Conservation (phyloP, 495 filamentous ascomycete genomes). For the Pyrenula massariospora region DNA sequence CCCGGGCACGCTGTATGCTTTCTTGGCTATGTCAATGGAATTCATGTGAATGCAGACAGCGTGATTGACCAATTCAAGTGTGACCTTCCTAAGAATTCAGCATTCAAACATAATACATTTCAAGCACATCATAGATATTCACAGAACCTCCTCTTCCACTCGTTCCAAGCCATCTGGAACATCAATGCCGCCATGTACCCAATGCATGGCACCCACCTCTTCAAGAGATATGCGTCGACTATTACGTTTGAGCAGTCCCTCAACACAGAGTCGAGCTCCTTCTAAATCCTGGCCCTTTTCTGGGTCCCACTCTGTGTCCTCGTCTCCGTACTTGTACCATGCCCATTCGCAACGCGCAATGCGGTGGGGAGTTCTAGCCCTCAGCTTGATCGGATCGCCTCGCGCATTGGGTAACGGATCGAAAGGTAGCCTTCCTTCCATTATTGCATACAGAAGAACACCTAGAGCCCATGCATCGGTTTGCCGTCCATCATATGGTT, state of each 20-base stretch:
- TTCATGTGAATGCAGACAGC: too few species aligned
- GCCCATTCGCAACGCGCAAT: constrained; percentile 91
- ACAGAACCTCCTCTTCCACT: constrained; percentile 48
- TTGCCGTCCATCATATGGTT: constrained; percentile 84
- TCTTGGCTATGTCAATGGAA: too few species aligned
- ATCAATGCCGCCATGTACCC: constrained; percentile 63
- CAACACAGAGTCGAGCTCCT: constrained; percentile 69
- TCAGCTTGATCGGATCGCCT: constrained; percentile 56
- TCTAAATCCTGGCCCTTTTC: constrained; percentile 48
- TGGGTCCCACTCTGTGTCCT: constrained; percentile 58
- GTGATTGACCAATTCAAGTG: too few species aligned
- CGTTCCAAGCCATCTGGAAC: constrained; percentile 60
- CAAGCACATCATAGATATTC: background rate
- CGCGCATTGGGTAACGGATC: constrained; percentile 67
- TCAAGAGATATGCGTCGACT: constrained; percentile 61
- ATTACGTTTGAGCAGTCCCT: constrained; percentile 69
- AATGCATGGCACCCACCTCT: constrained; percentile 57
- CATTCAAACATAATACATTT: too few species aligned
- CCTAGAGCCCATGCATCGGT: constrained; percentile 94
- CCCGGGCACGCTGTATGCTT: too few species aligned
- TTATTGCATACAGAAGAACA: constrained; percentile 82
- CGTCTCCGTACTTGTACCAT: constrained; percentile 73
- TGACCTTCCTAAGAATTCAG: too few species aligned
- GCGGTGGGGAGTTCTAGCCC: constrained; percentile 73
- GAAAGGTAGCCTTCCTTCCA: constrained; percentile 86